Conservation (phyloP, 345 rosid species). For the Syzygium oleosum region DNA sequence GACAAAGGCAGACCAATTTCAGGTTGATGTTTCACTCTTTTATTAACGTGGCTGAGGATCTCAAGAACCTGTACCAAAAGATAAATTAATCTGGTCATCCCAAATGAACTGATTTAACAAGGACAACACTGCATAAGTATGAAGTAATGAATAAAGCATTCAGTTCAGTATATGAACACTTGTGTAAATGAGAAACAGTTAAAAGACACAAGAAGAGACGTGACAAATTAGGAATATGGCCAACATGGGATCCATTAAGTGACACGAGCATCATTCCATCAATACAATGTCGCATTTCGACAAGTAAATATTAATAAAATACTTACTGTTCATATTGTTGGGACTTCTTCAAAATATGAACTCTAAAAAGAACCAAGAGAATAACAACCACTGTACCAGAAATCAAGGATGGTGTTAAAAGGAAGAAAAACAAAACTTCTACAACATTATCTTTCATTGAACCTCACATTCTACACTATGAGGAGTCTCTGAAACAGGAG, state of each 20-base stretch:
- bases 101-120: background rate
- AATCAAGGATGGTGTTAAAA: background rate
- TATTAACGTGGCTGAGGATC: slow-evolving; percentile 90
- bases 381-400: background rate
- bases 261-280: background rate
- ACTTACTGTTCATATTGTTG: background rate
- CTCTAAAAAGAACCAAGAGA: background rate
- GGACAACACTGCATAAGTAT: background rate
- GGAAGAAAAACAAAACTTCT: background rate
- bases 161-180: background rate
- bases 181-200: background rate
- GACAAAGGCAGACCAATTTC: slow-evolving; percentile 71
- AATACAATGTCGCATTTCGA: background rate
- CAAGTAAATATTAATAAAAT: background rate
- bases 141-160: background rate
- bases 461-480: background rate
- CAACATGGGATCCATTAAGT: background rate
- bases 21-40: slow-evolving; percentile 82
- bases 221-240: background rate
- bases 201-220: background rate
- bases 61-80: slow-evolving; percentile 67
- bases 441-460: background rate
- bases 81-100: background rate
- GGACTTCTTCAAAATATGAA: background rate
- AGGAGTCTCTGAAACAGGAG: background rate